Conservation (phyloP, 768 basidiomycete genomes). For the Tephrocybe sp. region DNA sequence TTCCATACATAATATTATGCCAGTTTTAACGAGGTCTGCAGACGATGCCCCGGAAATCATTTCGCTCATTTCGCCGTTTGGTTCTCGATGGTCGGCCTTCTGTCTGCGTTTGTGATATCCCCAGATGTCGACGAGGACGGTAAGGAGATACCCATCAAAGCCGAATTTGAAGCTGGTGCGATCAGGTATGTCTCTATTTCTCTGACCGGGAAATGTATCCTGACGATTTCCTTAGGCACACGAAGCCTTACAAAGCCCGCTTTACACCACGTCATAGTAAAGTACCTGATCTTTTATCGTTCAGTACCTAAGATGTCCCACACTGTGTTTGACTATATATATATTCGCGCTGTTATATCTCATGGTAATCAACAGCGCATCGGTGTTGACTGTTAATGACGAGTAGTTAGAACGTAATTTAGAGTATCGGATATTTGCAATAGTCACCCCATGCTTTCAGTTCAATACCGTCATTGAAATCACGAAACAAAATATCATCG, state of each 20-base stretch:
- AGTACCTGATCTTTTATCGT: conserved; percentile 11
- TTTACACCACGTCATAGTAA: conserved; percentile 14
- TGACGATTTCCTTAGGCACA: conserved; percentile 10
- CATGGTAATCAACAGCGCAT: not conserved
- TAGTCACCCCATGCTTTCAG: too few species aligned
- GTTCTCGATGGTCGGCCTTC: conserved; percentile 16
- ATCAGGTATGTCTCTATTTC: conserved; percentile 8
- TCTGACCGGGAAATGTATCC: not conserved
- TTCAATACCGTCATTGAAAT: too few species aligned
- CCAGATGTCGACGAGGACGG: conserved; percentile 17
- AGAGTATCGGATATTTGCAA: too few species aligned
- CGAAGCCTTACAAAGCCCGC: conserved; percentile 11
- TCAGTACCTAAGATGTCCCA: not conserved
- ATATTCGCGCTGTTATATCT: not conserved
- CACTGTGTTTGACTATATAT: not conserved
- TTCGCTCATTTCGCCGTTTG: conserved; percentile 18
- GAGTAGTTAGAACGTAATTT: too few species aligned
- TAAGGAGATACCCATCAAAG: conserved; percentile 15
- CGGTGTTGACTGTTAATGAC: too few species aligned
- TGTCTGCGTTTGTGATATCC: conserved; percentile 13
- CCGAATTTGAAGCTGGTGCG: conserved; percentile 15
- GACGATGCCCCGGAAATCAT: conserved; percentile 18
- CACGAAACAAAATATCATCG: not conserved
- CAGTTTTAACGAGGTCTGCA: not conserved
- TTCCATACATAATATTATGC: not conserved